Evolutionary conservation across 78 protist genomes (phyloP).

Genomic region (Bigelowiella natans): DNA sequence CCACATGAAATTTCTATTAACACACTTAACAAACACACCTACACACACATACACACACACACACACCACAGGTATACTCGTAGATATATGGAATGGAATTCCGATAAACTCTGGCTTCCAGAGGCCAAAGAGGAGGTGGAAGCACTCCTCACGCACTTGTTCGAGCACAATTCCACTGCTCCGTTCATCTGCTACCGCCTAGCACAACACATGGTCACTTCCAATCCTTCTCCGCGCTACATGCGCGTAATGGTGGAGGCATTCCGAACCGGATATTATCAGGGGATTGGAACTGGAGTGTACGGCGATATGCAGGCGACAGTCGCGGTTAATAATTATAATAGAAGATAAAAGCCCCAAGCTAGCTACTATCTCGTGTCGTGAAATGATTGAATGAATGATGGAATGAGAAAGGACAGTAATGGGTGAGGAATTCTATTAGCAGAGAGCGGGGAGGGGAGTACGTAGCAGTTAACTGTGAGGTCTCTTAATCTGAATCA

Average conservation of each 20-base stretch:
- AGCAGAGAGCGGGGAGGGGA: too few relatives aligned
- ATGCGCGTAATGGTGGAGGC: neutral
- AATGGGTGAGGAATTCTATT: too few relatives aligned
- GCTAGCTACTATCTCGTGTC: too few relatives aligned
- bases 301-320: conserved; percentile 3
- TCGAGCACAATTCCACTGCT: neutral
- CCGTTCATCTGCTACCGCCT: neutral
- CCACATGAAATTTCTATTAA: too few relatives aligned
- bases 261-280: neutral
- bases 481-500: too few relatives aligned
- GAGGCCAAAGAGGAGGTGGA: neutral
- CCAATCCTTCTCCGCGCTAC: conserved; percentile 10
- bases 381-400: too few relatives aligned
- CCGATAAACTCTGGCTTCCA: neutral
- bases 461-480: too few relatives aligned
- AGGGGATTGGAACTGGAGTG: neutral
- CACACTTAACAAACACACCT: too few relatives aligned
- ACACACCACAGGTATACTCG: too few relatives aligned
- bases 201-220: conserved; percentile 1
- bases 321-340: neutral
- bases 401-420: too few relatives aligned
- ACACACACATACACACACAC: too few relatives aligned
- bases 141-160: neutral
- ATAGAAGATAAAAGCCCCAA: too few relatives aligned
- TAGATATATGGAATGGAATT: neutral